Evolutionary conservation across 768 basidiomycete species (phyloP).

Genomic region (Pulveroboletus ravenelii): DNA sequence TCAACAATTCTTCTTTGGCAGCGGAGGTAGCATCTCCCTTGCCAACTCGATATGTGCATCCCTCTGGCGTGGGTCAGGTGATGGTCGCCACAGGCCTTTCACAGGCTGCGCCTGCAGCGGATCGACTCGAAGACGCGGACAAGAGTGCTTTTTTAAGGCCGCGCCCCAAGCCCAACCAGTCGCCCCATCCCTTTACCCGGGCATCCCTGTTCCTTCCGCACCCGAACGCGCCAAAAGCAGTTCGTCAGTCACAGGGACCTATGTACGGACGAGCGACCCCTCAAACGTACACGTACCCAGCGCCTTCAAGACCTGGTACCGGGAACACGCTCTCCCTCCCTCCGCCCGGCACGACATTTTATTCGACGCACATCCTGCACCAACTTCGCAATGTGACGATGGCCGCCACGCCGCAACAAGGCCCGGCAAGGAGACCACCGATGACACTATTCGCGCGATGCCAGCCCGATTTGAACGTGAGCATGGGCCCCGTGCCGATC

Average conservation of each 20-base stretch:
- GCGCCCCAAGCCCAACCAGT: constrained; percentile 18
- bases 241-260: constrained; percentile 38
- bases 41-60: constrained; percentile 5
- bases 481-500: constrained; percentile 59
- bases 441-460: constrained; percentile 59
- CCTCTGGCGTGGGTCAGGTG: constrained; percentile 8
- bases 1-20: constrained; percentile 4
- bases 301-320: constrained; percentile 5
- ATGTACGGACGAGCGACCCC: constrained; percentile 48
- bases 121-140: constrained; percentile 5
- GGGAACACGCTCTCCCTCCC: neutral
- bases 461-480: constrained; percentile 43
- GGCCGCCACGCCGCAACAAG: constrained; percentile 15
- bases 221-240: constrained; percentile 48
- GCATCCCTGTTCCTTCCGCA: constrained; percentile 49
- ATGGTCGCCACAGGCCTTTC: constrained; percentile 16
- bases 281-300: constrained; percentile 15
- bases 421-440: constrained; percentile 17
- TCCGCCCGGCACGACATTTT: constrained; percentile 27
- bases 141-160: constrained; percentile 24
- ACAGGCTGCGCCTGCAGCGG: constrained; percentile 1
- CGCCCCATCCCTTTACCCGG: constrained; percentile 28
- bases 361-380: constrained; percentile 25
- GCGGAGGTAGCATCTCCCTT: constrained; percentile 11
- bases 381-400: constrained; percentile 20